Evolutionary conservation across 2,329 filamentous ascomycete genomes (phyloP), one percentile per base, ranked within the genome.

Genomic region (Epichloe baconii): DNA sequence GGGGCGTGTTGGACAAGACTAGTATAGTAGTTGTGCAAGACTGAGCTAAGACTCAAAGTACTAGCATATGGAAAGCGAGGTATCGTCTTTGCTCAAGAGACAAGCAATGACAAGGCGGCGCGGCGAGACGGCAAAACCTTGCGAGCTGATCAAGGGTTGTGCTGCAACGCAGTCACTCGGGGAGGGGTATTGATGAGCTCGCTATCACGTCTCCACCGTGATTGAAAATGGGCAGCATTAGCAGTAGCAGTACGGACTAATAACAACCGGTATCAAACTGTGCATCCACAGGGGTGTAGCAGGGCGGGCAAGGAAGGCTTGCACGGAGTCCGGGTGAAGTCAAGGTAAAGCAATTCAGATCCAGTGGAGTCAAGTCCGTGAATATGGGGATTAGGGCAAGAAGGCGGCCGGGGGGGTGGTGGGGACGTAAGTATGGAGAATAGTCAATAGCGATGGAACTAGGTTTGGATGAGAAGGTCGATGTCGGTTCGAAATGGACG

Each of bases 1-100:
- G 66, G 64, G 62, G 62, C 66, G 63, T 63, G 66, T 64, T 62
- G 60, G 62, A 66, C 64, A 65, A 56, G 50, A 62, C 44, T 47
- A 47, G 17, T 37, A 47, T 47, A 47, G 17, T 34, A 47, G 55
- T 57, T 57, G 59, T 58, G 61, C 60, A 58, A 59, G 60, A 61
- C 60, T 61, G 59, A 62, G 58, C 60, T 58, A 61, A 59, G 52
- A 58, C 62, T 57, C 57, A 66, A 49, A 57, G 66, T 68, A 68
- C 66, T 63, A 59, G 60, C 62, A 61, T 61, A 61, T 65, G 64
- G 62, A 60, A 58, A 61, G 53, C 55, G 56, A 62, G 59, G 59
- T 66, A 66, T 62, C 62, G 58, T 56, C 58, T 63, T 65, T 59
- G 62, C 61, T 59, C 58, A 55, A 64, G 59, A 62, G 61, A 61